Evolutionary conservation across 2,329 filamentous ascomycete genomes (phyloP).

Genomic region (Fonsecaea multimorphosa): DNA sequence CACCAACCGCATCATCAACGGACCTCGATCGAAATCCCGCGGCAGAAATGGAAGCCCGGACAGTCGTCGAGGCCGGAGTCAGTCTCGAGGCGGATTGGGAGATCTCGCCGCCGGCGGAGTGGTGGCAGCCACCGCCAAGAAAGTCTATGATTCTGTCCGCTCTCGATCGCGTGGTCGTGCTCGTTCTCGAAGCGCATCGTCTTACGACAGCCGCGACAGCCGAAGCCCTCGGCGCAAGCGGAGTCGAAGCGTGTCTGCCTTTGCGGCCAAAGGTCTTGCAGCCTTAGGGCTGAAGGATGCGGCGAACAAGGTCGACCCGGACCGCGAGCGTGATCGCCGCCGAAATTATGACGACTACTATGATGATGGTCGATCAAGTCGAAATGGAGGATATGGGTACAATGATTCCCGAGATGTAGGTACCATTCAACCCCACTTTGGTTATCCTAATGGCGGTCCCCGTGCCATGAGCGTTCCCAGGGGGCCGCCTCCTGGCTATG

Average conservation of each 20-base stretch:
- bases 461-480: slow-evolving; percentile 40
- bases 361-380: slow-evolving; percentile 48
- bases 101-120: slow-evolving; percentile 52
- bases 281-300: slow-evolving; percentile 51
- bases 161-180: slow-evolving; percentile 48
- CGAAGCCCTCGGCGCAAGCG: slow-evolving; percentile 57
- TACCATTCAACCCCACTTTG: slow-evolving; percentile 44
- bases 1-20: slow-evolving; percentile 84
- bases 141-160: slow-evolving; percentile 52
- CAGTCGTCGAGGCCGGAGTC: slow-evolving; percentile 45
- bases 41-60: slow-evolving; percentile 40
- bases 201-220: slow-evolving; percentile 60
- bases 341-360: slow-evolving; percentile 50
- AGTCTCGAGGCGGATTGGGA: slow-evolving; percentile 53
- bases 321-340: slow-evolving; percentile 43
- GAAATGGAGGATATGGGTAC: slow-evolving; percentile 42
- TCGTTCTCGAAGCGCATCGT: slow-evolving; percentile 54
- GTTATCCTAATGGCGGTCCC: slow-evolving; percentile 32
- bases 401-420: slow-evolving; percentile 54
- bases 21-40: slow-evolving; percentile 71
- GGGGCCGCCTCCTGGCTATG: slow-evolving; percentile 35
- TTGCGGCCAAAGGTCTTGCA: slow-evolving; percentile 52
- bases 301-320: slow-evolving; percentile 40
- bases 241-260: slow-evolving; percentile 55
- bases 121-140: slow-evolving; percentile 56